Evolutionary conservation across 1,139 yeast species (phyloP), one percentile per base, ranked within the genome.

Genomic region (Hansenula sp.): DNA sequence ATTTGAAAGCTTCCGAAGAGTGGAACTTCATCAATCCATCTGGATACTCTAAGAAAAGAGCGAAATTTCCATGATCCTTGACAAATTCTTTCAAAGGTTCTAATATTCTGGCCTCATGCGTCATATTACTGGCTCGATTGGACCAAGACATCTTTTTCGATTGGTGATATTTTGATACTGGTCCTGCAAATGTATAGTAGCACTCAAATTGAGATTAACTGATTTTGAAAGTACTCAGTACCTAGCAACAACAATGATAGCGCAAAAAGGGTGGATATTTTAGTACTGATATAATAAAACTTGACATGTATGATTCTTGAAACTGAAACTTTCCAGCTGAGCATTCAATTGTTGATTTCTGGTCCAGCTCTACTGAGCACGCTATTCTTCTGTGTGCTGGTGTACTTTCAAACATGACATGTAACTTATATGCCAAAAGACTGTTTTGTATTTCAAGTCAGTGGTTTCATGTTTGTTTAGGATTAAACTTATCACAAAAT

Each of bases 41-140:
- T 5, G 45, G 43, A 15, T 32, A 37, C 3, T 13, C 25, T n/a
- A 46, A 10, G 5, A 41, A 37, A 9, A 40, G n/a, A 13, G 45
- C 37, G 30, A 41, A 41, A 15, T 38, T 32, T 17, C 39, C 37
- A 17, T 21, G 24, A 7, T 15, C 19, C 5, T 27, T 16, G 17
- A 29, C 35, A 16, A 30, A 33, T 5, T 33, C 16, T 16, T 12
- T 16, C 13, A 35, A 25, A 3, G 36, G 29, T 34, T 34, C 29
- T 15, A 34, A 15, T 4, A 34, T 34, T 12, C 10, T 13, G n/a
- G 28, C 27, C 24, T 34, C 36, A 18, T 33, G 36, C 5, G 18
- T 19, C 27, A 33, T 33, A 7, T 18, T 11, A 9, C 9, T 21
- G 25, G 9, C 25, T 6, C 8, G 25, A 21, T 21, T 9, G 25